Conservation (phyloP, 768 basidiomycete genomes). For the Baorangia bicolor region DNA sequence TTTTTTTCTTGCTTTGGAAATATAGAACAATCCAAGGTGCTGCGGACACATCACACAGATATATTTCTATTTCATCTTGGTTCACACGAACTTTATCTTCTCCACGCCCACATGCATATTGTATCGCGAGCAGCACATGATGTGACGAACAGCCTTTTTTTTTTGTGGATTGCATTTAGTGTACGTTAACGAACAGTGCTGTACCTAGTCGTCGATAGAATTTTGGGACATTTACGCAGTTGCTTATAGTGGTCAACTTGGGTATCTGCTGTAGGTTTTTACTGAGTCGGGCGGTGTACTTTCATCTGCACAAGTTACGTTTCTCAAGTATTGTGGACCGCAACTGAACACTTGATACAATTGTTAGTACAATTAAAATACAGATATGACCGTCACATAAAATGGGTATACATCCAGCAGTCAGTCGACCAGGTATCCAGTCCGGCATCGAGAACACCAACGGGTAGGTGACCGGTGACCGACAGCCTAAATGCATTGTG, state of each 20-base stretch:
- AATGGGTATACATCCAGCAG: neutral
- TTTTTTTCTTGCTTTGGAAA: neutral
- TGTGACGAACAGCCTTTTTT: neutral
- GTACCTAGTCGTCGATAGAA: neutral
- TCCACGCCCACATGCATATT: neutral
- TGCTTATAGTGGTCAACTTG: neutral
- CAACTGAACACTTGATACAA: neutral
- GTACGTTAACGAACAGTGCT: neutral
- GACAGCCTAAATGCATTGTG: neutral
- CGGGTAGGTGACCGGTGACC: neutral
- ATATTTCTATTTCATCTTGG: slow-evolving; percentile 8
- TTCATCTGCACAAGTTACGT: neutral
- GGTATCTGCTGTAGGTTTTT: neutral
- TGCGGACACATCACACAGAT: slow-evolving; percentile 16
- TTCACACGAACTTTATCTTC: slow-evolving; percentile 2
- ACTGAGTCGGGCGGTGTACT: neutral
- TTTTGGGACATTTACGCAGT: neutral
- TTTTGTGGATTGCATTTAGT: slow-evolving; percentile 5
- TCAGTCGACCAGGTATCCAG: slow-evolving; percentile 4
- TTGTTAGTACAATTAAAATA: slow-evolving; percentile 1
- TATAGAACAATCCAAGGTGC: neutral
- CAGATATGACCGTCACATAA: neutral
- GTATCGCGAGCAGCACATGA: slow-evolving; percentile 11
- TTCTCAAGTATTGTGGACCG: neutral
- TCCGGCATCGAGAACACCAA: slow-evolving; percentile 1